phyloP scores from a whole-genome alignment of 2,329 filamentous ascomycete species.

The Lachnellula occidentalis region DNA sequence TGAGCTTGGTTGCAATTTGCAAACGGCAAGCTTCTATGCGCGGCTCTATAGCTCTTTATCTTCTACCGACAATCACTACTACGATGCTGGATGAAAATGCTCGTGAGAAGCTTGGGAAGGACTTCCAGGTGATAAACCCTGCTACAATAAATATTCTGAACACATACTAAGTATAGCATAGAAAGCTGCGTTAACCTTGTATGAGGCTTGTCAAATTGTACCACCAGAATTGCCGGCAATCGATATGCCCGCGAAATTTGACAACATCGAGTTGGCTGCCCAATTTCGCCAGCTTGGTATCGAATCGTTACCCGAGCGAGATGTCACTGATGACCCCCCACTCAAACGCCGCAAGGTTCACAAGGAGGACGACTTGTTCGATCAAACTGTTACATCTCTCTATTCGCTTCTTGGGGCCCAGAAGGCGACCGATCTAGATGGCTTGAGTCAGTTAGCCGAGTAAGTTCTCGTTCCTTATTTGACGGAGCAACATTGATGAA shows the following conservation, averaged over 20 bases:
- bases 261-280: conserved; percentile 18
- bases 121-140: conserved; percentile 22
- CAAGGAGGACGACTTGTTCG: conserved; percentile 25
- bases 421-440: conserved; percentile 32
- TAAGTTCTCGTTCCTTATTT: conserved; percentile 34
- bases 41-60: conserved; percentile 16
- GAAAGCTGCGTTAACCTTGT: conserved; percentile 18
- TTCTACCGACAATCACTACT: conserved; percentile 20
- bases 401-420: conserved; percentile 33
- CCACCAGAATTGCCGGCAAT: neutral
- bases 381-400: conserved; percentile 31
- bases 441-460: conserved; percentile 41
- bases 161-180: conserved; percentile 12
- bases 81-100: conserved; percentile 8
- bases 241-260: conserved; percentile 12
- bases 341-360: conserved; percentile 31
- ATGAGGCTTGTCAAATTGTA: conserved; percentile 14
- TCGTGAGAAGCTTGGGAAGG: conserved; percentile 11
- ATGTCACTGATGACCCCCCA: conserved; percentile 12
- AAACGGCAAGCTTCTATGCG: conserved; percentile 19
- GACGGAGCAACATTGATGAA: conserved; percentile 1
- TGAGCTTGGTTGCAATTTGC: conserved; percentile 18
- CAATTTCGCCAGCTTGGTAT: conserved; percentile 22
- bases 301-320: neutral
- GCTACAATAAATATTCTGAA: neutral